Conservation (phyloP, 2,329 filamentous ascomycete genomes). For the Fusarium fujikuroi region DNA sequence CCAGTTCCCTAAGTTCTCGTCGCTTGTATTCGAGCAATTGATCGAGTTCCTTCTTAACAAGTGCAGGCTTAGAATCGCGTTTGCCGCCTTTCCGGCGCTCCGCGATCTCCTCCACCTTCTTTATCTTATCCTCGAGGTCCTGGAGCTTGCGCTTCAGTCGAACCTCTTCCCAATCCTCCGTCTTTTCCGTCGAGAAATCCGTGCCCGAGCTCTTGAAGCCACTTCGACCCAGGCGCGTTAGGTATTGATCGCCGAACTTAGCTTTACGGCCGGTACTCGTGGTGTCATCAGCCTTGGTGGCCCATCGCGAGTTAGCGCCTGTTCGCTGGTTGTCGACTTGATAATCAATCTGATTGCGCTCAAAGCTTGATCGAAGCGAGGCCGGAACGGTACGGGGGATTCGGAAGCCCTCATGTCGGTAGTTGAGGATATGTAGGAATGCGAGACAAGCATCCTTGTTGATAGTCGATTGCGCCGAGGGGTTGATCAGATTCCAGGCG, state of each 20-base stretch:
- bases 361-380: slow-evolving; percentile 89
- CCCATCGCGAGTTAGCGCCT: slow-evolving; percentile 78
- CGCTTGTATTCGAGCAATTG: slow-evolving; percentile 96
- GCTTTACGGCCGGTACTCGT: slow-evolving; percentile 90
- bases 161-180: slow-evolving; percentile 98
- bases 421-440: slow-evolving; percentile 96
- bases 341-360: slow-evolving; percentile 97
- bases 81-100: slow-evolving; percentile 71
- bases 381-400: slow-evolving; percentile 93
- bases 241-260: slow-evolving; percentile 97
- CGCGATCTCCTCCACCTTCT: slow-evolving; percentile 79
- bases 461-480: slow-evolving; percentile 81
- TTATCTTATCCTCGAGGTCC: slow-evolving; percentile 89
- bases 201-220: slow-evolving; percentile 86
- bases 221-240: slow-evolving; percentile 87
- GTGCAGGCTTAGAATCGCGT: slow-evolving; percentile 83
- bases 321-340: slow-evolving; percentile 81
- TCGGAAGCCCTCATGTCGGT: slow-evolving; percentile 92
- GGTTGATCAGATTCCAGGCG: slow-evolving; percentile 98
- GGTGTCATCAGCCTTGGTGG: slow-evolving; percentile 78
- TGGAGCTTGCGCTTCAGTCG: slow-evolving; percentile 90
- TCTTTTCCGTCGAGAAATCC: slow-evolving; percentile 86
- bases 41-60: slow-evolving; percentile 94
- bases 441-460: slow-evolving; percentile 95
- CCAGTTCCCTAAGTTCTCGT: slow-evolving; percentile 77